Evolutionary conservation across 2,329 filamentous ascomycete species (phyloP).

Genomic region (Colletotrichum sp.): DNA sequence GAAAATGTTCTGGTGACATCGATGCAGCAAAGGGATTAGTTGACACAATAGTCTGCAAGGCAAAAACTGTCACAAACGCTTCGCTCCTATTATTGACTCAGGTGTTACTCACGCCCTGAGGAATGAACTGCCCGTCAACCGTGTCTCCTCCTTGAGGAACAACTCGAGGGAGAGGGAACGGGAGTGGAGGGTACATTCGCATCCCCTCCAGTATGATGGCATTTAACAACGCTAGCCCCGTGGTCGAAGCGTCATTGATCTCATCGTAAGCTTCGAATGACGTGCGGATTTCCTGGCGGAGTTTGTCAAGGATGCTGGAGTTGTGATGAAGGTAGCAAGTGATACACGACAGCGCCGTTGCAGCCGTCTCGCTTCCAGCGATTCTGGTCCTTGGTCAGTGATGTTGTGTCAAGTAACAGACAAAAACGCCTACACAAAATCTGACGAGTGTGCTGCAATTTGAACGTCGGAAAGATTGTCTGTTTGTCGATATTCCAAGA

Average conservation of each 20-base stretch:
- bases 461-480: constrained; percentile 27
- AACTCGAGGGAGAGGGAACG: neutral
- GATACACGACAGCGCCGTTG: neutral
- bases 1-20: constrained; percentile 32
- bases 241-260: constrained; percentile 43
- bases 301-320: constrained; percentile 36
- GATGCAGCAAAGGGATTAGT: constrained; percentile 34
- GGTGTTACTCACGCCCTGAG: neutral
- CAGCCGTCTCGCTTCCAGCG: neutral
- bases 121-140: neutral
- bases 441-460: constrained; percentile 30
- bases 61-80: neutral
- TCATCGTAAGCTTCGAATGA: constrained; percentile 20
- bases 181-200: constrained; percentile 53
- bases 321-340: neutral
- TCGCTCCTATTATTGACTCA: neutral
- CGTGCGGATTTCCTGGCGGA: constrained; percentile 48
- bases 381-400: neutral
- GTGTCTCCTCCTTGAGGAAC: neutral
- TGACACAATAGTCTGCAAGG: constrained; percentile 31
- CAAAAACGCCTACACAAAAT: constrained; percentile 24
- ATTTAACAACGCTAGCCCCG: constrained; percentile 59
- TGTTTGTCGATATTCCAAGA: neutral
- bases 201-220: constrained; percentile 61
- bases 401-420: no score